Percentiles rank a stretch among this genome's conserved stretches.
These are phyloP conservation scores for Aaosphaeria pasadenensis DNA, from an alignment of 2,329 filamentous ascomycete species.

Conservation along the genomic window DNA sequence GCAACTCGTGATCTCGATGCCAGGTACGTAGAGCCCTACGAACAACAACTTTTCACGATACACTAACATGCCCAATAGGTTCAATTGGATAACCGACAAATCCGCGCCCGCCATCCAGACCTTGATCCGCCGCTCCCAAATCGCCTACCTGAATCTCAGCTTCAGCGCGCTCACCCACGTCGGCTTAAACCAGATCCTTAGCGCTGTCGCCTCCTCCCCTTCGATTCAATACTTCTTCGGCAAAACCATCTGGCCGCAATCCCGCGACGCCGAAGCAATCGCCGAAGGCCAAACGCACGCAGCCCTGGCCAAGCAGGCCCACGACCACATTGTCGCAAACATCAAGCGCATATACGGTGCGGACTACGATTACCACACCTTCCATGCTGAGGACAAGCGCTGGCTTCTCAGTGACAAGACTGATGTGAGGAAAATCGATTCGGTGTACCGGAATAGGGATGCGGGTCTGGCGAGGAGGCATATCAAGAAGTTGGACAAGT, in stretches of 20 bases:
- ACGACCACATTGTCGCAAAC: constrained; percentile 16
- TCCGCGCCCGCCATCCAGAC: constrained; percentile 31
- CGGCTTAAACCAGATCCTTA: constrained; percentile 23
- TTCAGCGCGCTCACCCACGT: constrained; percentile 25
- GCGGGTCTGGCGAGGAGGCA: constrained; percentile 27
- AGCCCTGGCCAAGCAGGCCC: constrained; percentile 10
- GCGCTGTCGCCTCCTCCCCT: constrained; percentile 25
- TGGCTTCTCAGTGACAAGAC: constrained; percentile 18
- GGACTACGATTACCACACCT: constrained; percentile 18
- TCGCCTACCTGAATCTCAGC: constrained; percentile 46
- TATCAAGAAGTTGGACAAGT: constrained; percentile 29
- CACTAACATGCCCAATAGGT: not conserved
- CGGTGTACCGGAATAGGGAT: constrained; percentile 38
- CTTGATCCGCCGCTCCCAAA: constrained; percentile 30
- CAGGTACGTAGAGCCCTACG: constrained; percentile 5
- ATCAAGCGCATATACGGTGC: constrained; percentile 19
- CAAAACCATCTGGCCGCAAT: constrained; percentile 35
- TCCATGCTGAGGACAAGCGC: constrained; percentile 13
- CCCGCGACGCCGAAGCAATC: constrained; percentile 8
- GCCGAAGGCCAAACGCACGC: constrained; percentile 18
- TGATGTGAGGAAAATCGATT: constrained; percentile 25
- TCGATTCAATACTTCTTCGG: constrained; percentile 40
- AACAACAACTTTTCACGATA: not conserved
- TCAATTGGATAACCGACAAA: constrained; percentile 43
- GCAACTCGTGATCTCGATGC: constrained; percentile 42